Base-by-base conservation (phyloP, 2,329 filamentous ascomycete genomes). In the Pseudocercospora cruenta region DNA sequence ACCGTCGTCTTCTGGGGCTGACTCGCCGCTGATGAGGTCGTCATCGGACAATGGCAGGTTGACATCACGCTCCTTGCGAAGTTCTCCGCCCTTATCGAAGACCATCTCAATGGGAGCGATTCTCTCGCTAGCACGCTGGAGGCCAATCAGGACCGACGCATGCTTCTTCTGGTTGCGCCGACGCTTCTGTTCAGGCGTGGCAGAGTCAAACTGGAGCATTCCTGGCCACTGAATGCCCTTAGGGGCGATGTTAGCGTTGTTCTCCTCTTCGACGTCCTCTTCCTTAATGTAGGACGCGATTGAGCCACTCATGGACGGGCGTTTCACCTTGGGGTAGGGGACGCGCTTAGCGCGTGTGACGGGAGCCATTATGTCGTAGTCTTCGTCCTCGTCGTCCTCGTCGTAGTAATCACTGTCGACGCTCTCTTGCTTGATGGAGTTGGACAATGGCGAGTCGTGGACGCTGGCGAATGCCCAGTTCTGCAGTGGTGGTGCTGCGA, bases 121-220 rank as follows among this genome's bases (percentile, higher is more conserved):
- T 2, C 84, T 82, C 69, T 85, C 82, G 0, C 91, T 93, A 19
- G 86, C 87, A 60, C 84, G 78, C 71, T 88, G 84, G 78, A 94
- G 88, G 65, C 86, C 85, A 63, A 86, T 82, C 22, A 93, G 80
- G n/a, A 92, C 88, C 0, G 87, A 89, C n/a, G 82, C 84, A 62
- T 90, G 87, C 77, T 94, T 94, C 72, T 90, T 88, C 78, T 94
- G 91, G 75, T 94, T 94, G 60, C 91, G 84, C 80, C 88, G 91
- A 54, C 89, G 85, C 72, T 88, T 90, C 84, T 91, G 90, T 67
- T 90, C 87, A 16, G 88, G 85, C 4, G 89, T 91, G 4, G 91
- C 91, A 61, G 91, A 88, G 77, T 94, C 91, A 75, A 94, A 93
- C n/a, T 92, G 84, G 61, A 87, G 86, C 91, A 94, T 94, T 19